Percentiles rank a stretch among this genome's conserved stretches.
phyloP scores from a whole-genome alignment of 2,329 filamentous ascomycete genomes.

The Eurotiales sp. region DNA sequence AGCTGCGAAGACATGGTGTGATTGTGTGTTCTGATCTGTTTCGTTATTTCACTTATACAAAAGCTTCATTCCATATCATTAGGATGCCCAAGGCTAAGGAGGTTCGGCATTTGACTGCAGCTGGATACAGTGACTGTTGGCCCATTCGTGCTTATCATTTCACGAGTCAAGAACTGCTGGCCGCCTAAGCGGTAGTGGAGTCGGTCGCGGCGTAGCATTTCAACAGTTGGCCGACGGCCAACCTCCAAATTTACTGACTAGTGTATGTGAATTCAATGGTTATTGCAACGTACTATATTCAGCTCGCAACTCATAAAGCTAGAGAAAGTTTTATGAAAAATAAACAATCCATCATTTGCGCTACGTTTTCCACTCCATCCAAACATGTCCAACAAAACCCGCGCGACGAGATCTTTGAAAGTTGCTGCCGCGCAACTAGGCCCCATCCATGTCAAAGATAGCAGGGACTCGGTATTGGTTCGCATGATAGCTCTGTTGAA shows the following conservation, averaged over 20 bases:
- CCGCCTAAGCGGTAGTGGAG: background rate
- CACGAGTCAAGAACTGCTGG: background rate
- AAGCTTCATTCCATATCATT: background rate
- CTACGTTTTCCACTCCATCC: background rate
- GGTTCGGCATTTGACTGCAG: background rate
- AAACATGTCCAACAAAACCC: background rate
- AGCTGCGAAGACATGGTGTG: background rate
- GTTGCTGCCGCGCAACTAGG: constrained; percentile 53
- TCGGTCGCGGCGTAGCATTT: background rate
- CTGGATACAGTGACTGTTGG: background rate
- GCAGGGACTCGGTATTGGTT: constrained; percentile 40
- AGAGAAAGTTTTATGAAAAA: background rate
- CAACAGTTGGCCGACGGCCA: background rate
- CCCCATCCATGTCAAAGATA: constrained; percentile 40
- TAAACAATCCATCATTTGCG: background rate
- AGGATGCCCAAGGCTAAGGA: background rate
- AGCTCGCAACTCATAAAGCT: background rate
- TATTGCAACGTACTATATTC: background rate
- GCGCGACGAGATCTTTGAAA: background rate
- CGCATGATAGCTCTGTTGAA: constrained; percentile 51
- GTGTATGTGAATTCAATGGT: background rate
- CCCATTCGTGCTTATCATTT: background rate
- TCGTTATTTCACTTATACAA: background rate
- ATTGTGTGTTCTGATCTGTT: background rate
- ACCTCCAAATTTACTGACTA: background rate